A percentile compares a stretch with the other conserved stretches of the same genome.
Conservation (phyloP, 129 eudicot genomes). For the Chrysanthemum lavandulifolium region DNA sequence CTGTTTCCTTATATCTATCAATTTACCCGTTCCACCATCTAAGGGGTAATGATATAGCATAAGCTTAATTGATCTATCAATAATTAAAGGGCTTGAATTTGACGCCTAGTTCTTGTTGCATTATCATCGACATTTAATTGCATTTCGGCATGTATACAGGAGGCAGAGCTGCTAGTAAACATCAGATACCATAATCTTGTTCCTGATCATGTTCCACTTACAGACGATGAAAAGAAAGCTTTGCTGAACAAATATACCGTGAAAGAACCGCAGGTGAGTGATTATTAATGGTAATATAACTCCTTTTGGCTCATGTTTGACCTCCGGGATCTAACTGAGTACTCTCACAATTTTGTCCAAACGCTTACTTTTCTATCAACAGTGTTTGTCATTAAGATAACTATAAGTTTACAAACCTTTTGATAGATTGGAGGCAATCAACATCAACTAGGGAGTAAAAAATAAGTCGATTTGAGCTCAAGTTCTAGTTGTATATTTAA, state of each 20-base stretch:
- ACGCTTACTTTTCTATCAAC: background rate
- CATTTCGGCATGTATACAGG: slow-evolving; percentile 22
- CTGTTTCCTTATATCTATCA: too few species aligned
- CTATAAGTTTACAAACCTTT: background rate
- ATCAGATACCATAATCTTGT: slow-evolving; percentile 39
- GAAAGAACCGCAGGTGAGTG: slow-evolving; percentile 34
- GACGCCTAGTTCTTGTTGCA: too few species aligned
- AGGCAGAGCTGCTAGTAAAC: slow-evolving; percentile 38
- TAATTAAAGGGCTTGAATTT: too few species aligned
- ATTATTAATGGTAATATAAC: background rate
- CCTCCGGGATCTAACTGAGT: slow-evolving; percentile 15
- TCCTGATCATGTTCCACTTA: slow-evolving; percentile 40
- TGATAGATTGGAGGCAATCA: background rate
- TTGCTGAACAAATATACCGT: slow-evolving; percentile 30
- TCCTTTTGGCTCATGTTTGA: background rate
- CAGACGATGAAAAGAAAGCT: slow-evolving; percentile 31
- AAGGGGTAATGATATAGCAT: too few species aligned
- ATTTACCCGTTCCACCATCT: too few species aligned
- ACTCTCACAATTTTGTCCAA: background rate
- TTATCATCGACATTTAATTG: background rate
- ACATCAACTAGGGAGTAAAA: background rate
- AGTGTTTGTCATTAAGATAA: background rate
- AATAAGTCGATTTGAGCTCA: background rate
- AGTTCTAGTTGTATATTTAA: background rate
- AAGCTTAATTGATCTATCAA: too few species aligned